A percentile compares a stretch with the other conserved stretches of the same genome.
phyloP scores from a whole-genome alignment of 192 early-diverging fungal genomes.

The Geranomyces variabilis region DNA sequence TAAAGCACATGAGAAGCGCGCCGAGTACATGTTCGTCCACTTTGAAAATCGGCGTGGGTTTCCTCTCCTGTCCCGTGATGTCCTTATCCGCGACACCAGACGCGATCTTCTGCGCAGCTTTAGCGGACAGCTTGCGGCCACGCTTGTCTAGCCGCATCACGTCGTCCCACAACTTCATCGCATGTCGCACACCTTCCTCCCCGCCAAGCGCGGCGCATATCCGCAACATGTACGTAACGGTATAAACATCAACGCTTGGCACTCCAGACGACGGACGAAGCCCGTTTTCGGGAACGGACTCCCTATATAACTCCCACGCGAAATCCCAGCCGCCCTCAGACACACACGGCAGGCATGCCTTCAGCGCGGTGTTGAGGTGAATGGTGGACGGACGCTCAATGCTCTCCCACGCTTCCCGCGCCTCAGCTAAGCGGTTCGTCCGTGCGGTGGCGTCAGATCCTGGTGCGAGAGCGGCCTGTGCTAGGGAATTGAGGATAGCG shows the following conservation, averaged over 20 bases:
- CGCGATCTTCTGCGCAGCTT: neutral
- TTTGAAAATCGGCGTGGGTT: neutral
- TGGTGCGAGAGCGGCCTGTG: constrained; percentile 8
- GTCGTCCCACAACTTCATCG: constrained; percentile 12
- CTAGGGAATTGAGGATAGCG: constrained; percentile 30
- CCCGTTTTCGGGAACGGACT: neutral
- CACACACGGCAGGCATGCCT: constrained; percentile 19
- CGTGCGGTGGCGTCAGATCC: neutral
- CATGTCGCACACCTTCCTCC: constrained; percentile 2
- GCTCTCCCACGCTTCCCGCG: constrained; percentile 16
- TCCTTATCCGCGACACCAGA: neutral
- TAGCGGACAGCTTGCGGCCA: neutral
- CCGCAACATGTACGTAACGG: constrained; percentile 25
- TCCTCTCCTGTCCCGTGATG: neutral
- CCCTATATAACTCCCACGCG: constrained; percentile 24
- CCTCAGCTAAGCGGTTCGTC: constrained; percentile 9
- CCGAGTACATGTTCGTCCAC: constrained; percentile 13
- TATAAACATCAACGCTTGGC: constrained; percentile 5
- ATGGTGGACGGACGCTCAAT: neutral
- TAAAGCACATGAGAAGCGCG: constrained; percentile 16
- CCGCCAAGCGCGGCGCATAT: constrained; percentile 15
- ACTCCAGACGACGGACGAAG: neutral
- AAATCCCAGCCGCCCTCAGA: constrained; percentile 23
- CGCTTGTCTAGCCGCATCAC: neutral
- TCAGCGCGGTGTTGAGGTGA: constrained; percentile 25